These are phyloP conservation scores for Colletotrichum kahawae DNA, from an alignment of 2,329 filamentous ascomycete genomes.

Conservation along the genomic window DNA sequence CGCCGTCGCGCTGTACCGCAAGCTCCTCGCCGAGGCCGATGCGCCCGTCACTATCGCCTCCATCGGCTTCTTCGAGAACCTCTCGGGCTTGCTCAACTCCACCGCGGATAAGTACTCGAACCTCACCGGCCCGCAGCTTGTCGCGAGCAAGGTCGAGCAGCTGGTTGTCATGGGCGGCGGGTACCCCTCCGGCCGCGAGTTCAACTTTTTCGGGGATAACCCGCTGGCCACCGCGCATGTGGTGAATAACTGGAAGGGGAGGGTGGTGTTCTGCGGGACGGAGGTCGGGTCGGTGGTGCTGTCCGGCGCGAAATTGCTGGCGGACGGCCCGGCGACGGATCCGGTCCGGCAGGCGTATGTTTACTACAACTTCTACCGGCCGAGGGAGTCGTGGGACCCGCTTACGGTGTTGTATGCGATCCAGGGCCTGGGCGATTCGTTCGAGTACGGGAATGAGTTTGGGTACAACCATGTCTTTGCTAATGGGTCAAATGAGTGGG, in stretches of 20 bases:
- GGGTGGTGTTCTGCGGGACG: slow-evolving; percentile 45
- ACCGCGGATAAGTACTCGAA: slow-evolving; percentile 41
- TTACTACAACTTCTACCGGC: slow-evolving; percentile 41
- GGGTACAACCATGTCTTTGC: slow-evolving; percentile 45
- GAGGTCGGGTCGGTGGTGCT: slow-evolving; percentile 48
- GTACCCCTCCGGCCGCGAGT: slow-evolving; percentile 52
- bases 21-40: slow-evolving; percentile 40
- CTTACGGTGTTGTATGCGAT: slow-evolving; percentile 45
- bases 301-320: slow-evolving; percentile 41
- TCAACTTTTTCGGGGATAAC: slow-evolving; percentile 52
- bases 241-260: slow-evolving; percentile 47
- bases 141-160: slow-evolving; percentile 50
- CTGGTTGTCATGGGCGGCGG: slow-evolving; percentile 57
- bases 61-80: slow-evolving; percentile 51
- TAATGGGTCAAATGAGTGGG: slow-evolving; percentile 49
- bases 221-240: slow-evolving; percentile 44
- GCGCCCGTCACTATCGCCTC: slow-evolving; percentile 51
- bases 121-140: slow-evolving; percentile 44
- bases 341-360: slow-evolving; percentile 43
- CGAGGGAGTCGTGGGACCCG: slow-evolving; percentile 46
- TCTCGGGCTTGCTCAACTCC: slow-evolving; percentile 52
- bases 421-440: slow-evolving; percentile 37
- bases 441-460: slow-evolving; percentile 38
- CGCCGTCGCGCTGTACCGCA: slow-evolving; percentile 50
- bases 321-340: slow-evolving; percentile 32